Evolutionary conservation across 2,329 filamentous ascomycete species (phyloP).

Genomic region (Nigrospora osmanthi): DNA sequence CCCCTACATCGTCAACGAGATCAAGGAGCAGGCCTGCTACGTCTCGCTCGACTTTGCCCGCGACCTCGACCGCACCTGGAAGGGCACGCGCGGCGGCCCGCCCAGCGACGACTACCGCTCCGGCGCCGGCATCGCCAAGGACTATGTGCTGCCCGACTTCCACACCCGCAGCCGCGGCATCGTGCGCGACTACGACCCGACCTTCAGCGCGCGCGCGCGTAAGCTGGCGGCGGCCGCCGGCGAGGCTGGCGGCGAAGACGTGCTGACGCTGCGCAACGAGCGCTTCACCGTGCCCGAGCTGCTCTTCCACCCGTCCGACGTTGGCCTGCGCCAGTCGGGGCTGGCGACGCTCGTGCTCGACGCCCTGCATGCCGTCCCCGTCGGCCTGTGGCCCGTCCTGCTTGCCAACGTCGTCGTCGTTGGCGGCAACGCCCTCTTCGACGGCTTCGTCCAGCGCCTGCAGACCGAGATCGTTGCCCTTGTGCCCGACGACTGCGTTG

Average conservation of each 20-base stretch:
- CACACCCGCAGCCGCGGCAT: slow-evolving; percentile 55
- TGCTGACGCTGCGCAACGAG: slow-evolving; percentile 84
- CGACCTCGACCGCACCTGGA: slow-evolving; percentile 81
- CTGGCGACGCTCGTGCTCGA: slow-evolving; percentile 78
- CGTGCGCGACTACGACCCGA: slow-evolving; percentile 69
- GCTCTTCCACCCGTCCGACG: slow-evolving; percentile 77
- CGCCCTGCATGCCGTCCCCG: slow-evolving; percentile 64
- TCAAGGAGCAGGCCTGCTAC: slow-evolving; percentile 86
- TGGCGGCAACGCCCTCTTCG: slow-evolving; percentile 74
- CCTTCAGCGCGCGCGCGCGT: slow-evolving; percentile 43
- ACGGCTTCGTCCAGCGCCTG: slow-evolving; percentile 74
- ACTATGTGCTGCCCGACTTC: slow-evolving; percentile 87
- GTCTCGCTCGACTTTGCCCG: slow-evolving; percentile 67
- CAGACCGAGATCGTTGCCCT: slow-evolving; percentile 65
- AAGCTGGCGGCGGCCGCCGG: slow-evolving; percentile 36
- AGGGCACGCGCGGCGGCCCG: slow-evolving; percentile 55
- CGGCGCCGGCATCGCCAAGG: slow-evolving; percentile 63
- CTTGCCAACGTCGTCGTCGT: slow-evolving; percentile 84
- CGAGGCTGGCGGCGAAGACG: slow-evolving; percentile 53
- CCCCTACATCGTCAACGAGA: slow-evolving; percentile 86
- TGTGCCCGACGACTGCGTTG: slow-evolving; percentile 68
- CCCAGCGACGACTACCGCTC: slow-evolving; percentile 38
- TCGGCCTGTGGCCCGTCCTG: slow-evolving; percentile 76
- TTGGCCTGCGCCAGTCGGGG: slow-evolving; percentile 77
- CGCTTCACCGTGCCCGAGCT: slow-evolving; percentile 86